Percentiles rank a stretch among this genome's conserved stretches.
phyloP scores from a whole-genome alignment of 768 basidiomycete genomes.

The Leucocoprinus birnbaumii region DNA sequence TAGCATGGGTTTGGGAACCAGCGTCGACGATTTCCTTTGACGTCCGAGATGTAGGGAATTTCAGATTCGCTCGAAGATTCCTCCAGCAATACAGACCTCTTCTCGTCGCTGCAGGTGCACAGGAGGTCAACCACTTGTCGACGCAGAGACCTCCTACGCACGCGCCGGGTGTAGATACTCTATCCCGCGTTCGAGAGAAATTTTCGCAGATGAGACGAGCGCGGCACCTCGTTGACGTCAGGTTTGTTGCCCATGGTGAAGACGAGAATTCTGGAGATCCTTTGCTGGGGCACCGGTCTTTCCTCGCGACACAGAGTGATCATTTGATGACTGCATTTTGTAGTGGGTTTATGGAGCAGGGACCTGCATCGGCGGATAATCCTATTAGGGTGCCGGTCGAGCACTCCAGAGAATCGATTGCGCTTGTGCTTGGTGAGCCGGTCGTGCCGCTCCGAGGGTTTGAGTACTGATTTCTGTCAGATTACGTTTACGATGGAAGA shows the following conservation, averaged over 20 bases:
- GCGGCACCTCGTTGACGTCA: constrained; percentile 7
- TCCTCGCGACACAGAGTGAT: constrained; percentile 8
- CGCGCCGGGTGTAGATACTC: neutral
- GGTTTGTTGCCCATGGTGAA: constrained; percentile 3
- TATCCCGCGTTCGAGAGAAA: neutral
- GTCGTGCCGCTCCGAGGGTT: neutral
- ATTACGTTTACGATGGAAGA: neutral
- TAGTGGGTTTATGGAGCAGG: constrained; percentile 6
- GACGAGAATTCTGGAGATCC: constrained; percentile 1
- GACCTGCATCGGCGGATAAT: neutral
- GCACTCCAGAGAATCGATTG: neutral
- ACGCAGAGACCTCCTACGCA: neutral
- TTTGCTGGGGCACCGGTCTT: constrained; percentile 11
- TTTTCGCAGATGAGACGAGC: constrained; percentile 8
- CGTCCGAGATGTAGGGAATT: constrained; percentile 6
- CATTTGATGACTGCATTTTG: constrained; percentile 8
- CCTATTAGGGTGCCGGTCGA: neutral
- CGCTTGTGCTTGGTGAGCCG: constrained; percentile 4
- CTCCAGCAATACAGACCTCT: constrained; percentile 1
- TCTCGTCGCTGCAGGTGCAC: constrained; percentile 11
- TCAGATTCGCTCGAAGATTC: constrained; percentile 11
- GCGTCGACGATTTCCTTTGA: constrained; percentile 11
- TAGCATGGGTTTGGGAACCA: constrained; percentile 8
- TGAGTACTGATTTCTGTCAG: neutral
- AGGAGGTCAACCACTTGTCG: constrained; percentile 7